Conservation (phyloP, 495 filamentous ascomycete species). For the Niebla homalea region DNA sequence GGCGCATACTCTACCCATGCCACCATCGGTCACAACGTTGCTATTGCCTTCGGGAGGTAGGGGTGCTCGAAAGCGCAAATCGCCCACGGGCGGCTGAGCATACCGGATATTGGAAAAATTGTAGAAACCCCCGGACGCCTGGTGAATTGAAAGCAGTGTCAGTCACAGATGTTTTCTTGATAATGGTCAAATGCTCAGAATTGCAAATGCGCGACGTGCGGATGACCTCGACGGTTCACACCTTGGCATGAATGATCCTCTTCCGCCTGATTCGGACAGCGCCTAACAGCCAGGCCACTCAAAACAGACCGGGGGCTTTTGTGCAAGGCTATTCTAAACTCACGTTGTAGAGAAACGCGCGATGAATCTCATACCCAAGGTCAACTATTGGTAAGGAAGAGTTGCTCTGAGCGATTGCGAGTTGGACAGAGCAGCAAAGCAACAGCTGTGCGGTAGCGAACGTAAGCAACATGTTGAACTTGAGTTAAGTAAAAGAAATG, state of each 20-base stretch:
- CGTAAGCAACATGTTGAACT: slow-evolving; percentile 1
- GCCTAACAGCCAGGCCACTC: too few species aligned
- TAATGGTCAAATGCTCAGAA: too few species aligned
- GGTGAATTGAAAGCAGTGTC: slow-evolving; percentile 1
- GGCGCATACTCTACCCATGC: slow-evolving; percentile 34
- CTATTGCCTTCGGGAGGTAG: slow-evolving; percentile 16
- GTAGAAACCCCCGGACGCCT: slow-evolving; percentile 28
- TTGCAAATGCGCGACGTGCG: too few species aligned
- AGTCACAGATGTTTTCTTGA: neutral
- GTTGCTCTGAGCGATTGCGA: neutral
- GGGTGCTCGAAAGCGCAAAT: slow-evolving; percentile 38
- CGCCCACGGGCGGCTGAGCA: slow-evolving; percentile 39
- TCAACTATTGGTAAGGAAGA: slow-evolving; percentile 31
- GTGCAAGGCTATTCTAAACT: neutral
- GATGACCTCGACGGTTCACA: too few species aligned
- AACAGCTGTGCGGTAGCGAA: neutral
- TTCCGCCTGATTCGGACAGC: too few species aligned
- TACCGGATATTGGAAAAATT: slow-evolving; percentile 50
- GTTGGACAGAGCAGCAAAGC: neutral
- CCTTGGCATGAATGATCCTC: too few species aligned
- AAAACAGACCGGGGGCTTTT: too few species aligned
- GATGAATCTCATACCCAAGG: slow-evolving; percentile 37
- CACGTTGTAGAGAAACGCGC: slow-evolving; percentile 34
- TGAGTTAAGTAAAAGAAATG: neutral
- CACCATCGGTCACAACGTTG: slow-evolving; percentile 30